Evolutionary conservation across 2,329 filamentous ascomycete genomes (phyloP).

Genomic region (Apiospora koreana): DNA sequence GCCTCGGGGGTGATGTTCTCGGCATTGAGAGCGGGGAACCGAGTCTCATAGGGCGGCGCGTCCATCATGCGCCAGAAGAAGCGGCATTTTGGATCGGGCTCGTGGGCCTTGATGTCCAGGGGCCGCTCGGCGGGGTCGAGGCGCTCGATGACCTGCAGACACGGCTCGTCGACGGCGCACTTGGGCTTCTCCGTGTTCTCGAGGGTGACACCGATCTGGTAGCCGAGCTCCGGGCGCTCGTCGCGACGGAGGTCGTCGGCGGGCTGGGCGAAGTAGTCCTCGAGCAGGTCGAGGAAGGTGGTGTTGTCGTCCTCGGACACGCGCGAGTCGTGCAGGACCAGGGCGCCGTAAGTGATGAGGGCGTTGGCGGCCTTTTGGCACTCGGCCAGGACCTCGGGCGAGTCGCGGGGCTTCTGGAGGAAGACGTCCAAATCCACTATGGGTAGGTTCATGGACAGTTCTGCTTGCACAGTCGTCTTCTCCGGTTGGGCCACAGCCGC

Average conservation of each 20-base stretch:
- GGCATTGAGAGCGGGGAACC: constrained; percentile 58
- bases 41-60: constrained; percentile 52
- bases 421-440: constrained; percentile 62
- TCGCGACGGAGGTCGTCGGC: constrained; percentile 46
- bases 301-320: constrained; percentile 57
- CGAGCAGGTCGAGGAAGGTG: constrained; percentile 61
- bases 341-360: constrained; percentile 60
- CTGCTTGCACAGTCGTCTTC: background rate
- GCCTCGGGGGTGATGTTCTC: constrained; percentile 55
- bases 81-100: constrained; percentile 61
- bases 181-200: constrained; percentile 66
- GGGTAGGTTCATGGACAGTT: constrained; percentile 54
- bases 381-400: constrained; percentile 48
- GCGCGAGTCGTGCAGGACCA: constrained; percentile 61
- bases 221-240: constrained; percentile 58
- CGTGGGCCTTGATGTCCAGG: constrained; percentile 56
- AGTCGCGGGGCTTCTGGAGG: constrained; percentile 43
- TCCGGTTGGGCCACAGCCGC: background rate
- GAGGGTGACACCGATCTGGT: constrained; percentile 63
- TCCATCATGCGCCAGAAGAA: constrained; percentile 66
- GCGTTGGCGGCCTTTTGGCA: constrained; percentile 56
- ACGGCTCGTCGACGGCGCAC: constrained; percentile 63
- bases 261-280: constrained; percentile 65
- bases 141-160: constrained; percentile 56
- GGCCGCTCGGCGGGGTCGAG: constrained; percentile 57